Evolutionary conservation across 495 filamentous ascomycete species (phyloP).

Genomic region (Talaromyces liani): DNA sequence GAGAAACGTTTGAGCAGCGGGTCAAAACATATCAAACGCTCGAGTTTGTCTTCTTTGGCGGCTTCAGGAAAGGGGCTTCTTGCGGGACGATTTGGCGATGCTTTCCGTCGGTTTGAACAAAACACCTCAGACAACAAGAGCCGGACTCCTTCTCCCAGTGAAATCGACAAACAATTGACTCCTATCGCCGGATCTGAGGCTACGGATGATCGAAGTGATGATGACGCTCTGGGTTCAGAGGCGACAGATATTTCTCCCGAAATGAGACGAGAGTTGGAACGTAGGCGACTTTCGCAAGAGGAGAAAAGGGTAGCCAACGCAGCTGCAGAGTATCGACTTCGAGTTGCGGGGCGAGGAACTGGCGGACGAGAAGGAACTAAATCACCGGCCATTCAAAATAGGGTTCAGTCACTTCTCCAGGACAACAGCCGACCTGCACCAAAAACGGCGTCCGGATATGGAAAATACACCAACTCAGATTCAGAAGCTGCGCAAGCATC

Average conservation of each 20-base stretch:
- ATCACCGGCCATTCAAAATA: constrained; percentile 79
- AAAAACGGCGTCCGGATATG: constrained; percentile 84
- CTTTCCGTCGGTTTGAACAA: constrained; percentile 87
- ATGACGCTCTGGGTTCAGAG: constrained; percentile 51
- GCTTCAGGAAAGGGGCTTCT: constrained; percentile 76
- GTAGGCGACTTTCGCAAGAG: constrained; percentile 74
- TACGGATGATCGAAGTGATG: constrained; percentile 61
- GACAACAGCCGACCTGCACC: constrained; percentile 59
- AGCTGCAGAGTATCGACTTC: constrained; percentile 81
- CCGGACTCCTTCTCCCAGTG: constrained; percentile 40
- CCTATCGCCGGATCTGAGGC: constrained; percentile 73
- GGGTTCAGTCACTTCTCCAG: constrained; percentile 78
- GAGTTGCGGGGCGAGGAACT: constrained; percentile 57
- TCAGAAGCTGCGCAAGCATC: constrained; percentile 31
- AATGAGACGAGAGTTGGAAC: constrained; percentile 84
- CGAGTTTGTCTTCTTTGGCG: constrained; percentile 72
- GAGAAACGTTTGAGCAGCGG: constrained; percentile 59
- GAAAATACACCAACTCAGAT: constrained; percentile 61
- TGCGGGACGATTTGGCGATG: constrained; percentile 87
- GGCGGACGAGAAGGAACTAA: constrained; percentile 34
- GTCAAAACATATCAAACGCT: constrained; percentile 68
- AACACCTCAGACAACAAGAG: constrained; percentile 39
- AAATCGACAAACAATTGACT: constrained; percentile 45
- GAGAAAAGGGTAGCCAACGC: constrained; percentile 88
- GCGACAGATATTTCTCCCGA: constrained; percentile 76